Percentiles rank a stretch among this genome's conserved stretches.
Conservation (phyloP, 179 eudicot genomes). For the Silene coronaria region DNA sequence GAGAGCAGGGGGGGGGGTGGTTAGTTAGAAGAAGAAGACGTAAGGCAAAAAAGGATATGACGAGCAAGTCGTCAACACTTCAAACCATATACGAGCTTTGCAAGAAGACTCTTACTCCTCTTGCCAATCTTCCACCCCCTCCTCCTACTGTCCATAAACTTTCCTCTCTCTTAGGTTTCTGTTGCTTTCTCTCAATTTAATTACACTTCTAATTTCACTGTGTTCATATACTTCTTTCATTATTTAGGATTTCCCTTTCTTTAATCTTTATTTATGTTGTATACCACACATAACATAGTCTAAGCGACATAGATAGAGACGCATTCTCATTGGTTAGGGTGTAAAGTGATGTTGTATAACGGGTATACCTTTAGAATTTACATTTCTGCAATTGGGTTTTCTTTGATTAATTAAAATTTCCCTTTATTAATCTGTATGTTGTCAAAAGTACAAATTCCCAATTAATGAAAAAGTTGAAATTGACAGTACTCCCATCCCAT, state of each 20-base stretch:
- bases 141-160: constrained; percentile 47
- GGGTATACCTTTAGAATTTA: too few relatives aligned
- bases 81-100: constrained; percentile 72
- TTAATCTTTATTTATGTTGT: background rate
- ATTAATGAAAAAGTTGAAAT: too few relatives aligned
- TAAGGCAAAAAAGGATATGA: too few relatives aligned
- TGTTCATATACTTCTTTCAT: background rate
- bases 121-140: constrained; percentile 35
- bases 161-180: constrained; percentile 61
- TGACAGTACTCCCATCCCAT: too few relatives aligned
- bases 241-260: background rate
- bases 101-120: constrained; percentile 44
- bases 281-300: too few relatives aligned
- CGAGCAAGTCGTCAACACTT: constrained; percentile 45
- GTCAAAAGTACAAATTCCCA: background rate
- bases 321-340: too few relatives aligned
- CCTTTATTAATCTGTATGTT: background rate
- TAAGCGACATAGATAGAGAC: too few relatives aligned
- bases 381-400: constrained; percentile 12
- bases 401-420: background rate
- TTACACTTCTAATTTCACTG: background rate
- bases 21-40: too few relatives aligned
- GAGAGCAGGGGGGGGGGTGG: too few relatives aligned
- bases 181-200: background rate
- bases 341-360: too few relatives aligned